These are phyloP conservation scores for Ophiocordyceps camponoti-floridani DNA, from an alignment of 2,329 filamentous ascomycete genomes.

Conservation along the genomic window DNA sequence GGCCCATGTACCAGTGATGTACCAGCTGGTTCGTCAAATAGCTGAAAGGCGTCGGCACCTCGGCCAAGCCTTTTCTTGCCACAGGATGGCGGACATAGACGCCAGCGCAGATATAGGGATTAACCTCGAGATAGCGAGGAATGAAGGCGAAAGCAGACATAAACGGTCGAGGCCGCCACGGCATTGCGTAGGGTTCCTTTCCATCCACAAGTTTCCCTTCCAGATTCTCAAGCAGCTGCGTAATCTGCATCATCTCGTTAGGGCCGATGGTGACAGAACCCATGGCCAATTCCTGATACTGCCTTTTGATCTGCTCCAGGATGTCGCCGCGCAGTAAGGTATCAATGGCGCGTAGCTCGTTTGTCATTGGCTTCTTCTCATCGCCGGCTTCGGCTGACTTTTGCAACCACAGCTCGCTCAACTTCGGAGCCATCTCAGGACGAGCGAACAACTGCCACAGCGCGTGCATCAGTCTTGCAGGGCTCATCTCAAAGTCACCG, in stretches of 20 bases:
- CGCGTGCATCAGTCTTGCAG: background rate
- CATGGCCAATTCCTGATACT: slow-evolving; percentile 8
- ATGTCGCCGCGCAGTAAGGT: background rate
- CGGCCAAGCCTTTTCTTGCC: slow-evolving; percentile 60
- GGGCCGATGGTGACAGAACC: slow-evolving; percentile 15
- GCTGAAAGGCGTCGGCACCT: slow-evolving; percentile 70
- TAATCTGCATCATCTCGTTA: slow-evolving; percentile 34
- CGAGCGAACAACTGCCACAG: background rate
- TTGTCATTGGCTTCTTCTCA: background rate
- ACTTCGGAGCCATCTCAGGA: background rate
- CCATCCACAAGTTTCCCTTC: slow-evolving; percentile 60
- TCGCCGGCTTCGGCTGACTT: background rate
- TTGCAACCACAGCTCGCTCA: background rate
- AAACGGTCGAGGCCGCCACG: slow-evolving; percentile 72
- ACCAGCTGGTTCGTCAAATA: slow-evolving; percentile 58
- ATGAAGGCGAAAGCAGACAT: slow-evolving; percentile 93
- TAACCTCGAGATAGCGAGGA: slow-evolving; percentile 88
- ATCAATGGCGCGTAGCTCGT: too few relatives aligned
- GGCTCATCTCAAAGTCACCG: background rate
- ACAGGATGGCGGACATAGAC: slow-evolving; percentile 93
- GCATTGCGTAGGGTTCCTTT: slow-evolving; percentile 72
- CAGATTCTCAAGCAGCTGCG: slow-evolving; percentile 40
- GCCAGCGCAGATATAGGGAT: slow-evolving; percentile 89
- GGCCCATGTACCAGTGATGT: slow-evolving; percentile 85
- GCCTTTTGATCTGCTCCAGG: background rate